These are phyloP conservation scores for Pavlovales sp. DNA, from an alignment of 208 protist genomes.

Conservation along the genomic window DNA sequence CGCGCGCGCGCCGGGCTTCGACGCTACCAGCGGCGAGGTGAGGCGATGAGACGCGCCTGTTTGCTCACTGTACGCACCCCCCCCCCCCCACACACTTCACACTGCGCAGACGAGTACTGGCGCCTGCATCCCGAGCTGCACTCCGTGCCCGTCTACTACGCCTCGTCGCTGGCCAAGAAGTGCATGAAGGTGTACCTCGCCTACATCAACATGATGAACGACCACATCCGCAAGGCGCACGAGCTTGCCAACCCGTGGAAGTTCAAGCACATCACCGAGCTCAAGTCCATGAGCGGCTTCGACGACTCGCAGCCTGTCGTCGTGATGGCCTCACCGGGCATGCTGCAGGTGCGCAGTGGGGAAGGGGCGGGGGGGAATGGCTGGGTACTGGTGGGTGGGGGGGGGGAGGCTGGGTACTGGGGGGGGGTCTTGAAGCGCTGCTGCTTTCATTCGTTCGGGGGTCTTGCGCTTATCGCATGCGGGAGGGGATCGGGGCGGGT, in stretches of 20 bases:
- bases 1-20: no score
- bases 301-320: constrained; percentile 70
- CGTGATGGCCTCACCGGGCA: constrained; percentile 83
- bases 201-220: constrained; percentile 97
- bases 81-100: no score
- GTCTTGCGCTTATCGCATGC: no score
- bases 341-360: constrained; percentile 61
- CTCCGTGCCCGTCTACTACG: constrained; percentile 95
- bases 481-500: no score
- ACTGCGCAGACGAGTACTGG: constrained; percentile 89
- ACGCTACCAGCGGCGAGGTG: no score
- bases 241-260: constrained; percentile 87
- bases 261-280: constrained; percentile 91
- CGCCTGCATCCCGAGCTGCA: constrained; percentile 89
- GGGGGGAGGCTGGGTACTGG: no score
- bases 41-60: no score
- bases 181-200: constrained; percentile 96
- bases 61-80: no score
- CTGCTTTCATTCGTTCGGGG: no score
- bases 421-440: no score
- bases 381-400: no score
- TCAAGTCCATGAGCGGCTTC: constrained; percentile 80
- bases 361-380: no score
- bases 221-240: constrained; percentile 82
- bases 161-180: constrained; percentile 90